Evolutionary conservation across 768 basidiomycete genomes (phyloP), one percentile per base, ranked within the genome.

Genomic region (Tulasnella sp.): DNA sequence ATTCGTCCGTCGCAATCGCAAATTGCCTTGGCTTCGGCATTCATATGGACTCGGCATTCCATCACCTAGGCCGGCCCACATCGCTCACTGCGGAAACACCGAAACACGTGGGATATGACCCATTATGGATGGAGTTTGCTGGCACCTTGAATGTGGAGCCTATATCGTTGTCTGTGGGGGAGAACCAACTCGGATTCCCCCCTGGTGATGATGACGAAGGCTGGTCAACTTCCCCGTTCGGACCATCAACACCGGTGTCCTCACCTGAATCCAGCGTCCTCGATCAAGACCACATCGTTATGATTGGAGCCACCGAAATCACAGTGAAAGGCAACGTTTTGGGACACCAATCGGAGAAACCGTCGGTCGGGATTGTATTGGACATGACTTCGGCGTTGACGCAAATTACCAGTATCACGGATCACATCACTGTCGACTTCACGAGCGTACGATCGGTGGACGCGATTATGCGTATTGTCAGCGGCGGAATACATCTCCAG

Each of bases 371-470:
- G 26, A 70, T 79, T 13, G 68, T 72, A 17, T 65, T 84, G 50
- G 73, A 78, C 58, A 62, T 72, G 27, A 69, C 70, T 3, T 78
- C 82, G 0, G 58, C 72, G 23, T 71, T 77, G 61, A 64, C 77
- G 1, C 75, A 81, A 48, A 65, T 82, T 19, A 75, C 76, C 56
- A 69, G 76, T 41, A 75, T 76, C 3, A 73, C 80, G 9, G 84
- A 86, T 64, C 77, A 76, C 7, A 68, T 85, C n/a, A 76, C 78
- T 48, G 61, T 84, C 51, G 82, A 88, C 65, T 70, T 88, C 4
- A 88, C 84, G 83, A 84, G 45, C 78, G 78, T 3, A 73, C 75
- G 43, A 80, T 80, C 32, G 70, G 86, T 60, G 73, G 76, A 38
- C 64, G 83, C 43, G n/a, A 34, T 30, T 63, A 56, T 55, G 34